phyloP scores from a whole-genome alignment of 2,329 filamentous ascomycete genomes.

The Fusarium albosuccineum region DNA sequence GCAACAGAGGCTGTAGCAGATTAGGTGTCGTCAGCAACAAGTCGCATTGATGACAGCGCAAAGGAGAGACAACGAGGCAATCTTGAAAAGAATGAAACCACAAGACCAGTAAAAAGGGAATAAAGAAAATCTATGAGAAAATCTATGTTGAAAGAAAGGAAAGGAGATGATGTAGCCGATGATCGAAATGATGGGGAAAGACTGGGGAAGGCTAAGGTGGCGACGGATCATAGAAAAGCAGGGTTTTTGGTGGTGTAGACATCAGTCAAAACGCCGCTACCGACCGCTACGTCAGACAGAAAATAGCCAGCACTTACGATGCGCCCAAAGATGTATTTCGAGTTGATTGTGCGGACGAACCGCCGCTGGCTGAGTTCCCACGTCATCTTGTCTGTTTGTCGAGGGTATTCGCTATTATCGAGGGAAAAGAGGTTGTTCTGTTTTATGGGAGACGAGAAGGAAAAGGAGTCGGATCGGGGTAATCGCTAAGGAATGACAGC shows the following conservation, averaged over 20 bases:
- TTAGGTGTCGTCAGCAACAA: slow-evolving; percentile 39
- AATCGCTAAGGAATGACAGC: slow-evolving; percentile 31
- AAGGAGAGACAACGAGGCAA: slow-evolving; percentile 7
- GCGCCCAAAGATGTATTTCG: slow-evolving; percentile 42
- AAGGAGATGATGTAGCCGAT: slow-evolving; percentile 25
- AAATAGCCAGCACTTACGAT: slow-evolving; percentile 32
- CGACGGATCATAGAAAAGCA: slow-evolving; percentile 40
- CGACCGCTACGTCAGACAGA: background rate
- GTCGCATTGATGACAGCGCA: slow-evolving; percentile 31
- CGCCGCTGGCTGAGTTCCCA: slow-evolving; percentile 41
- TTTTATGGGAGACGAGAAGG: slow-evolving; percentile 1
- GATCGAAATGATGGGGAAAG: slow-evolving; percentile 31
- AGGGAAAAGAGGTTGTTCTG: background rate
- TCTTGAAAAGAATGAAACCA: background rate
- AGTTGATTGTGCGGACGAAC: slow-evolving; percentile 41
- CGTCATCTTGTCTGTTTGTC: slow-evolving; percentile 25
- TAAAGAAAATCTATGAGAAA: background rate
- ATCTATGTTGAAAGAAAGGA: slow-evolving; percentile 13
- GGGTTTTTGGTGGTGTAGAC: slow-evolving; percentile 4
- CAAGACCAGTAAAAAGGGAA: background rate
- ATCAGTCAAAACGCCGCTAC: slow-evolving; percentile 5
- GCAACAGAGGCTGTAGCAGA: slow-evolving; percentile 81
- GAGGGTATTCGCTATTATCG: background rate
- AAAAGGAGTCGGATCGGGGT: background rate
- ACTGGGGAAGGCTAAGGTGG: slow-evolving; percentile 36